These are phyloP conservation scores for rapeseed (Brassica napus) DNA, from an alignment of 345 rosid genomes.

Conservation along the genomic window DNA sequence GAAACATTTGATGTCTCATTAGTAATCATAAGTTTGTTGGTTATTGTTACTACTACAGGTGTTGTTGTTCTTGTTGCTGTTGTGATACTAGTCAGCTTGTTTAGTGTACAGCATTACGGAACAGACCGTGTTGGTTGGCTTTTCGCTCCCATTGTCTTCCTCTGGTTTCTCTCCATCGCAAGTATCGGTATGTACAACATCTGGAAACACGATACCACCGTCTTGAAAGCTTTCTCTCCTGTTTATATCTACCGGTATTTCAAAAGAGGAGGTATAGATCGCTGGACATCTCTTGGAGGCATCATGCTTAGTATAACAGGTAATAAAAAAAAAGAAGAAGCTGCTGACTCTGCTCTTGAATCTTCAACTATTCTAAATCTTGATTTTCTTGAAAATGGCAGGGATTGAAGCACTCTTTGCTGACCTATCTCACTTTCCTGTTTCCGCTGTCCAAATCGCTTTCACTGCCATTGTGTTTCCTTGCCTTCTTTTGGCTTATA, in stretches of 20 bases:
- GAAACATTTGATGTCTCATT: not conserved
- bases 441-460: constrained; percentile 61
- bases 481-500: constrained; percentile 77
- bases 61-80: constrained; percentile 77
- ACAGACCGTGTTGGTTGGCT: constrained; percentile 85
- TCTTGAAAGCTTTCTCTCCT: constrained; percentile 83
- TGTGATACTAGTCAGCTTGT: constrained; percentile 59
- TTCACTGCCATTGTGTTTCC: constrained; percentile 77
- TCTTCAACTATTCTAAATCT: not conserved
- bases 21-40: not conserved
- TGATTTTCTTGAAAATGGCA: constrained; percentile 32
- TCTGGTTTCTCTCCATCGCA: constrained; percentile 82
- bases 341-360: not conserved
- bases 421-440: constrained; percentile 82
- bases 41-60: constrained; percentile 54
- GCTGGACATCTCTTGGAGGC: constrained; percentile 83
- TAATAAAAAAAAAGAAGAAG: not conserved
- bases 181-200: constrained; percentile 77
- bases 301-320: constrained; percentile 87
- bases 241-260: constrained; percentile 65
- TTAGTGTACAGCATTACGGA: constrained; percentile 79
- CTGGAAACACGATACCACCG: constrained; percentile 59
- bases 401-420: constrained; percentile 93
- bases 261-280: constrained; percentile 62
- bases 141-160: constrained; percentile 79